These are phyloP conservation scores for Salix exigua DNA, from an alignment of 345 rosid genomes.

Conservation along the genomic window DNA sequence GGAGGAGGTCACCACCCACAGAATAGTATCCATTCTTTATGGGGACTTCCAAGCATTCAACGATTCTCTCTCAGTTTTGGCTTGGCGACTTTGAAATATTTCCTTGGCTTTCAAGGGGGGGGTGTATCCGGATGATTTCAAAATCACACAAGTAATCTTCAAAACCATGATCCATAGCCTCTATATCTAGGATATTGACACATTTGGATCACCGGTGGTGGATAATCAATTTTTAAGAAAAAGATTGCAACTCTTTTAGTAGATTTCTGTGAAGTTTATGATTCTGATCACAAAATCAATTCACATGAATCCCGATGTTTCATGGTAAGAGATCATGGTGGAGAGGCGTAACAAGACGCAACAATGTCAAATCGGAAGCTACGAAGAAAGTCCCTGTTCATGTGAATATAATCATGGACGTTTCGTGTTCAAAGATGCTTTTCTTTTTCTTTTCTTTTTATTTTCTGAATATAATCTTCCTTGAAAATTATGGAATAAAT, in stretches of 20 bases:
- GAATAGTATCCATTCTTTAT: constrained; percentile 17
- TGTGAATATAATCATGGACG: not conserved
- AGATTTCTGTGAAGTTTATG: not conserved
- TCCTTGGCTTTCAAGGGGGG: constrained; percentile 40
- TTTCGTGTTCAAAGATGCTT: not conserved
- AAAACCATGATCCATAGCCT: not conserved
- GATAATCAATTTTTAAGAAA: not conserved
- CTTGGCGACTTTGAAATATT: constrained; percentile 16
- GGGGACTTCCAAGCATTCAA: constrained; percentile 24
- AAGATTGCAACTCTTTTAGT: not conserved
- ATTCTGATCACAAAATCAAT: not conserved
- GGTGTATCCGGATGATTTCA: constrained; percentile 46
- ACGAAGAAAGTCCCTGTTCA: not conserved
- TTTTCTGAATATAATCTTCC: too few species aligned
- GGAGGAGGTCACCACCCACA: constrained; percentile 2
- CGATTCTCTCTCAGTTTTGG: constrained; percentile 5
- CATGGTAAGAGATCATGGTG: not conserved
- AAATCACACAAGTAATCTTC: constrained; percentile 9
- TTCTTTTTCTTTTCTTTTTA: too few species aligned
- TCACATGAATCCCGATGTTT: constrained; percentile 23
- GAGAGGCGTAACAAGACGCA: not conserved
- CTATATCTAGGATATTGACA: not conserved
- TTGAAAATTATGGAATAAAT: too few species aligned
- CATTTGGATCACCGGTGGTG: not conserved
- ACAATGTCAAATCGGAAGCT: not conserved